Base-by-base conservation (phyloP, 345 rosid genomes). In the Carallia pectinifolia region DNA sequence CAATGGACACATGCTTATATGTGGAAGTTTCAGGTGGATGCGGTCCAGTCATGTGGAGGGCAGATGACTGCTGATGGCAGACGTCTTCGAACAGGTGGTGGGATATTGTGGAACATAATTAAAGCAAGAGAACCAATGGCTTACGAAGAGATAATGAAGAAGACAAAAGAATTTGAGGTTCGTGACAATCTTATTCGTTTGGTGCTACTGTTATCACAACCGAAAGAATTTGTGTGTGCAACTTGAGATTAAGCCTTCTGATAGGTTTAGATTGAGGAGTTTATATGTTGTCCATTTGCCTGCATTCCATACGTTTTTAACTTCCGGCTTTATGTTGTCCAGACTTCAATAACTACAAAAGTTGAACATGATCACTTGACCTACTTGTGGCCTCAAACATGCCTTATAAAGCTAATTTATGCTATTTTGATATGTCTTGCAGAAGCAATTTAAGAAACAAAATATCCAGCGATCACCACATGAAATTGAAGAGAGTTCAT, bases 31-130 rank as follows among this genome's bases (percentile, higher is more conserved):
- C 70, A 95, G 99, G 97, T 90, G 72, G 89, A 81, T 77, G 98
- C 86, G 33, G 72, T 92, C 68, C 97, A 86, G 85, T 78, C 85
- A 55, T 90, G 97, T 78, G 99, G 99, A 56, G 99, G 99, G 65
- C 97, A 95, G 85, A 87, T 75, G 85, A 95, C 99, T 53, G 92
- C 89, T 75, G 98, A 95, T 79, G 91, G 97, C 47, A 84, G 74
- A 74, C 92, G 94, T 18, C 70, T 38, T 36, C 88, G 96, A 38
- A 90, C 89, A 39, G 84, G 98, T 74, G 98, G 97, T 66, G 99
- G 99, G 27, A 76, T 95, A 61, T 69, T 95, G 62, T 92, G 98
- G 99, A 89, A 80, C 71, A 84, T 89, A 72, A 84, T 95, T 73
- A 92, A 89, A 92, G 79, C 86, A 6, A 87, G 89, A 77, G 92